Conservation (phyloP, 257 asterid species). For the Rubia yunnanensis region DNA sequence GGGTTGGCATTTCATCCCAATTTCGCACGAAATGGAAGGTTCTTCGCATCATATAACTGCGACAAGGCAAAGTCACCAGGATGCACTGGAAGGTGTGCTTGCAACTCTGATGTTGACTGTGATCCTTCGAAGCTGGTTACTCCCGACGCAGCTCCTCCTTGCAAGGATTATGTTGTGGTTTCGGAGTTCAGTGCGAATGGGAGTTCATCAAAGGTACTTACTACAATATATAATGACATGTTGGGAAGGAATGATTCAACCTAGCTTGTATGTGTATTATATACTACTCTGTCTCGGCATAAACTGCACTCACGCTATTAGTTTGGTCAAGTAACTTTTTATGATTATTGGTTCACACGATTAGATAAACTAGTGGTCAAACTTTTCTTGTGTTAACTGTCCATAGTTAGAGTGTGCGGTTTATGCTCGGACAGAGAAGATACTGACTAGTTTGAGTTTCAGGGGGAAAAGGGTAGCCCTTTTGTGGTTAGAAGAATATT, state of each 20-base stretch:
- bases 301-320: no score
- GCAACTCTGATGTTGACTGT: conserved; percentile 75
- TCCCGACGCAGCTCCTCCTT: conserved; percentile 37
- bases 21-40: conserved; percentile 64
- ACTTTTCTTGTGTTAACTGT: not conserved
- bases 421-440: not conserved
- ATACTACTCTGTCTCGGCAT: no score
- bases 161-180: conserved; percentile 56
- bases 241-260: not conserved
- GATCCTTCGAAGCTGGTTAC: conserved; percentile 71
- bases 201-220: conserved; percentile 50
- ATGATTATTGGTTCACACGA: not conserved
- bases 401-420: not conserved
- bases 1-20: conserved; percentile 94
- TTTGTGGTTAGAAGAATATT: conserved; percentile 65
- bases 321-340: no score
- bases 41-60: conserved; percentile 87
- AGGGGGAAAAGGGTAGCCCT: conserved; percentile 62
- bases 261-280: no score
- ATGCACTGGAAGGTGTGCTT: conserved; percentile 73
- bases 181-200: conserved; percentile 81
- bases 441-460: conserved; percentile 2
- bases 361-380: no score
- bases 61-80: conserved; percentile 61
- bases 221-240: not conserved